Evolutionary conservation across 2,329 filamentous ascomycete species (phyloP).

Genomic region (Kalmusia sp.): DNA sequence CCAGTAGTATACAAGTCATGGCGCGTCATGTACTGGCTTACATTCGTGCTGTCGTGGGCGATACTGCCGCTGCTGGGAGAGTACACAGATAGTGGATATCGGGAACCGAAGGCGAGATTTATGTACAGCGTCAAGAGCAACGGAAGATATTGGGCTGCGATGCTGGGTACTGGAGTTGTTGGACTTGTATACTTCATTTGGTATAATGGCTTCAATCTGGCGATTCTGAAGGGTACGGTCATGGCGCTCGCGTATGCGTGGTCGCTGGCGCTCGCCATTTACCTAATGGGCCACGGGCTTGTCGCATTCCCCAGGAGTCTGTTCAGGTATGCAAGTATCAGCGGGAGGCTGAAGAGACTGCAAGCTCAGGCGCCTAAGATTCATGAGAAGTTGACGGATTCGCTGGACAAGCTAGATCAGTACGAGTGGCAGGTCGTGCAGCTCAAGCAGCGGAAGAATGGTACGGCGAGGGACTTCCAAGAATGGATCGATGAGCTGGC

Average conservation of each 20-base stretch:
- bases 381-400: conserved; percentile 87
- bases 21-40: conserved; percentile 97
- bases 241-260: conserved; percentile 97
- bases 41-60: conserved; percentile 92
- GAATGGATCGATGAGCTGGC: conserved; percentile 97
- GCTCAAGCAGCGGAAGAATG: conserved; percentile 80
- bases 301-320: conserved; percentile 87
- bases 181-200: conserved; percentile 85
- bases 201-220: conserved; percentile 74
- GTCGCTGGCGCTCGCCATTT: conserved; percentile 90
- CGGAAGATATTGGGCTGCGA: conserved; percentile 84
- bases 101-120: conserved; percentile 80
- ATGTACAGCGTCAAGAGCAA: conserved; percentile 87
- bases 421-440: conserved; percentile 82
- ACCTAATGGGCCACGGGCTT: conserved; percentile 95
- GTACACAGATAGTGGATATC: conserved; percentile 92
- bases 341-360: conserved; percentile 74
- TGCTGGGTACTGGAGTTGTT: conserved; percentile 72
- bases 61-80: conserved; percentile 93
- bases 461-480: conserved; percentile 75
- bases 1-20: conserved; percentile 83
- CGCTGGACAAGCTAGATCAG: conserved; percentile 78
- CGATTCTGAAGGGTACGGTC: conserved; percentile 79
- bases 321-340: conserved; percentile 79
- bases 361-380: conserved; percentile 81